Evolutionary conservation across 2,329 filamentous ascomycete genomes (phyloP).

Genomic region (Madurella fahalii): DNA sequence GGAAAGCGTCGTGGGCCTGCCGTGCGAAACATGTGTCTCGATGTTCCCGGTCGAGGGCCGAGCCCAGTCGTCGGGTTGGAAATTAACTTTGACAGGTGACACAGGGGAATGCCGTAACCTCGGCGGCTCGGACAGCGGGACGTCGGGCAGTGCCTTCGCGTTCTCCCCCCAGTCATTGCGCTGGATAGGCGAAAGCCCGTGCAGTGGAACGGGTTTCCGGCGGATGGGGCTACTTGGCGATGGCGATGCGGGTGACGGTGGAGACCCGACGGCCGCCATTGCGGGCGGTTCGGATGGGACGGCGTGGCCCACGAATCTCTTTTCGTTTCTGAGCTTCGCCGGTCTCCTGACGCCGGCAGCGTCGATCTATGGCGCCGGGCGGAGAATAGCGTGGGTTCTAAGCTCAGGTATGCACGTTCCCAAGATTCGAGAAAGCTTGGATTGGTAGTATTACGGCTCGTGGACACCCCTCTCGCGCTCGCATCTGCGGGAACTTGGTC

Average conservation of each 20-base stretch:
- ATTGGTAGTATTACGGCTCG: not conserved
- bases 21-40: constrained; percentile 33
- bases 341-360: constrained; percentile 4
- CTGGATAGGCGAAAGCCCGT: constrained; percentile 31
- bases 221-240: constrained; percentile 26
- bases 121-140: constrained; percentile 35
- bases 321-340: constrained; percentile 8
- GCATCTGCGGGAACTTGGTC: constrained; percentile 9
- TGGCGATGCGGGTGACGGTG: constrained; percentile 26
- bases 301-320: constrained; percentile 9
- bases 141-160: constrained; percentile 29
- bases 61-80: constrained; percentile 50
- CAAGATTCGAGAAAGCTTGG: not conserved
- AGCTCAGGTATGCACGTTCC: not conserved
- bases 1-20: constrained; percentile 4
- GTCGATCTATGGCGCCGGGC: not conserved
- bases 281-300: constrained; percentile 14
- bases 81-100: constrained; percentile 54
- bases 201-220: constrained; percentile 37
- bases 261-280: constrained; percentile 33
- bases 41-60: constrained; percentile 51
- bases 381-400: constrained; percentile 1
- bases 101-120: constrained; percentile 49
- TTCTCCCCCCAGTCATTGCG: constrained; percentile 33
- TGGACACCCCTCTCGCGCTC: constrained; percentile 1